These are phyloP conservation scores for Lentinula edodes DNA, from an alignment of 768 basidiomycete genomes.

Conservation along the genomic window DNA sequence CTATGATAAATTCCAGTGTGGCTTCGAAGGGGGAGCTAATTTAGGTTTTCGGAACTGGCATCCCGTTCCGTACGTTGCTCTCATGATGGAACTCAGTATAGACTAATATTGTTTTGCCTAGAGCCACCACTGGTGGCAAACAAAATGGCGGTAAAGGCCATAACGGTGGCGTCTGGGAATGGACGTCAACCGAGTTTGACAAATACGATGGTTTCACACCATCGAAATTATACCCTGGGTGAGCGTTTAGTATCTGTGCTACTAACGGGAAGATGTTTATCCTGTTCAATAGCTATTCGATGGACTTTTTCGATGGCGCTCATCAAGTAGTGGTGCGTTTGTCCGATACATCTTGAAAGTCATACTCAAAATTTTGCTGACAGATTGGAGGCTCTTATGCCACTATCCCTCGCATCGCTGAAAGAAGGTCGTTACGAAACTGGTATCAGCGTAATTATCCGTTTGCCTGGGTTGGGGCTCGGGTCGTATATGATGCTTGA, in stretches of 20 bases:
- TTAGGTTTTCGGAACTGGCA: slow-evolving; percentile 92
- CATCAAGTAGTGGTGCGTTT: slow-evolving; percentile 82
- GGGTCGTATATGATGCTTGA: slow-evolving; percentile 40
- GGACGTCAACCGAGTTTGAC: slow-evolving; percentile 82
- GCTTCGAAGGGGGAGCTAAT: slow-evolving; percentile 76
- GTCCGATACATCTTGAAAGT: background rate
- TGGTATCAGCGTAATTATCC: slow-evolving; percentile 92
- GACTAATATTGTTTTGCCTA: slow-evolving; percentile 18
- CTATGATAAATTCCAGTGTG: slow-evolving; percentile 65
- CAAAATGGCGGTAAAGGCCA: slow-evolving; percentile 52
- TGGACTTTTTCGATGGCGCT: slow-evolving; percentile 86
- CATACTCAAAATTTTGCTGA: slow-evolving; percentile 9
- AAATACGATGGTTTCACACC: slow-evolving; percentile 69
- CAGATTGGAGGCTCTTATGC: slow-evolving; percentile 90
- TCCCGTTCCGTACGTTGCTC: slow-evolving; percentile 68
- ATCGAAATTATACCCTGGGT: slow-evolving; percentile 86
- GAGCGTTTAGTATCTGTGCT: slow-evolving; percentile 9
- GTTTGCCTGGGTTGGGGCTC: slow-evolving; percentile 81
- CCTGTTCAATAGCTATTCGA: slow-evolving; percentile 50
- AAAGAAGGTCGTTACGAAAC: slow-evolving; percentile 75
- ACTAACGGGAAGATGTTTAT: background rate
- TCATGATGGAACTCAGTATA: background rate
- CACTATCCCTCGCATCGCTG: slow-evolving; percentile 77
- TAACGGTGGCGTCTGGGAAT: slow-evolving; percentile 98
- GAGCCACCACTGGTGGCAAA: slow-evolving; percentile 62